Conservation (phyloP, 768 basidiomycete species). For the Suillus variegatus region DNA sequence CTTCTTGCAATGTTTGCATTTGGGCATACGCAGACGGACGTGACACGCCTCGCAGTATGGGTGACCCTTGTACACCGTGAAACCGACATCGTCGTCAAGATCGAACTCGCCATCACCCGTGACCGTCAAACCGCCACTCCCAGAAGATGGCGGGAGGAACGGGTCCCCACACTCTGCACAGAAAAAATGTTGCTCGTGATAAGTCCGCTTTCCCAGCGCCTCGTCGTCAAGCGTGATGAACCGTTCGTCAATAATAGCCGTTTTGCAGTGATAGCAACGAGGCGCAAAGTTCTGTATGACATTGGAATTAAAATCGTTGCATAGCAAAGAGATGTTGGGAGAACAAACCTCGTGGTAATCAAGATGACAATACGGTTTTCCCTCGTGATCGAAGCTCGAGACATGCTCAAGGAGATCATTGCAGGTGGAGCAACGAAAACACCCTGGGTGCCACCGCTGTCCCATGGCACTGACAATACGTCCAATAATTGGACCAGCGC, state of each 20-base stretch:
- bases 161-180: conserved; percentile 98
- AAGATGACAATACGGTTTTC: conserved; percentile 87
- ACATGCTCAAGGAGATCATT: conserved; percentile 86
- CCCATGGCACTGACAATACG: conserved; percentile 89
- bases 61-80: conserved; percentile 88
- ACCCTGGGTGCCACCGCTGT: conserved; percentile 91
- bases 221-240: conserved; percentile 95
- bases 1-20: conserved; percentile 84
- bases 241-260: conserved; percentile 92
- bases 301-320: conserved; percentile 4
- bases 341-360: conserved; percentile 91
- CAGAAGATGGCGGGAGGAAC: conserved; percentile 69
- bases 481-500: conserved; percentile 78
- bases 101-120: conserved; percentile 70
- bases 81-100: conserved; percentile 69
- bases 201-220: conserved; percentile 76
- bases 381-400: conserved; percentile 88
- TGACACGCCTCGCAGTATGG: conserved; percentile 97
- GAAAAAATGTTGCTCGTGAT: conserved; percentile 98
- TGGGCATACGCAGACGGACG: conserved; percentile 83
- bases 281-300: conserved; percentile 81
- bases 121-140: conserved; percentile 56
- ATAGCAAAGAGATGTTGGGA: conserved; percentile 11
- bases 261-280: conserved; percentile 91
- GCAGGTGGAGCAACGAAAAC: conserved; percentile 83